Evolutionary conservation across 148 eudicot genomes (phyloP).

Genomic region (Rhododendron ferrugineum): DNA sequence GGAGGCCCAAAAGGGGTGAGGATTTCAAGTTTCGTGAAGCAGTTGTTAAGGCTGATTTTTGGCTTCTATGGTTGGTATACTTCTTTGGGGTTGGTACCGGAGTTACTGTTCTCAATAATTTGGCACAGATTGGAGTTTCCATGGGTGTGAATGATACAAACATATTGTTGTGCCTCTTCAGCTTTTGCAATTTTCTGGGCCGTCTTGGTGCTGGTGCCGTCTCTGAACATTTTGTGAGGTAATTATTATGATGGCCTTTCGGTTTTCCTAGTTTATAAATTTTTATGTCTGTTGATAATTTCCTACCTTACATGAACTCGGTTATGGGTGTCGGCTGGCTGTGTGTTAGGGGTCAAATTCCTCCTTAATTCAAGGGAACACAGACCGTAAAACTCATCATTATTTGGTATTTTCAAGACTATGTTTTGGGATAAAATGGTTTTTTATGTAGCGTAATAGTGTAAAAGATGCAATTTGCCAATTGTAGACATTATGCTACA

Average conservation of each 20-base stretch:
- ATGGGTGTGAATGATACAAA: slow-evolving; percentile 59
- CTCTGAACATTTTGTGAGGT: slow-evolving; percentile 85
- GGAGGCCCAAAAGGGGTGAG: slow-evolving; percentile 79
- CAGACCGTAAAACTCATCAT: background rate
- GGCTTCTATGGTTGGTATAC: slow-evolving; percentile 81
- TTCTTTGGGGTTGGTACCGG: slow-evolving; percentile 87
- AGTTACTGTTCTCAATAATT: slow-evolving; percentile 76
- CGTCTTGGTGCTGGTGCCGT: slow-evolving; percentile 82
- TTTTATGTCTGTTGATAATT: background rate
- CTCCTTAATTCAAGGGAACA: background rate
- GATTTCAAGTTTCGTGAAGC: slow-evolving; percentile 78
- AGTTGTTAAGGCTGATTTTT: slow-evolving; percentile 82
- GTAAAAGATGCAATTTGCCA: background rate
- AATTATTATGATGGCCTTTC: background rate
- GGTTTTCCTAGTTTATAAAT: background rate
- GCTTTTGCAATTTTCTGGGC: slow-evolving; percentile 79
- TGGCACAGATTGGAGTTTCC: slow-evolving; percentile 80
- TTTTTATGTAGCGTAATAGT: background rate
- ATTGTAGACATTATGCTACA: background rate
- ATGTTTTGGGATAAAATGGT: background rate
- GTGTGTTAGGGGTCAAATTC: background rate
- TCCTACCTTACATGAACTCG: background rate
- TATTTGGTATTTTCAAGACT: background rate
- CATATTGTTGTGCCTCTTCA: slow-evolving; percentile 55
- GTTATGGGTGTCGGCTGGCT: background rate